A percentile compares a stretch with the other conserved stretches of the same genome.
These are phyloP conservation scores for Hyphodiscus hymeniophilus DNA, from an alignment of 495 filamentous ascomycete species.

Conservation along the genomic window DNA sequence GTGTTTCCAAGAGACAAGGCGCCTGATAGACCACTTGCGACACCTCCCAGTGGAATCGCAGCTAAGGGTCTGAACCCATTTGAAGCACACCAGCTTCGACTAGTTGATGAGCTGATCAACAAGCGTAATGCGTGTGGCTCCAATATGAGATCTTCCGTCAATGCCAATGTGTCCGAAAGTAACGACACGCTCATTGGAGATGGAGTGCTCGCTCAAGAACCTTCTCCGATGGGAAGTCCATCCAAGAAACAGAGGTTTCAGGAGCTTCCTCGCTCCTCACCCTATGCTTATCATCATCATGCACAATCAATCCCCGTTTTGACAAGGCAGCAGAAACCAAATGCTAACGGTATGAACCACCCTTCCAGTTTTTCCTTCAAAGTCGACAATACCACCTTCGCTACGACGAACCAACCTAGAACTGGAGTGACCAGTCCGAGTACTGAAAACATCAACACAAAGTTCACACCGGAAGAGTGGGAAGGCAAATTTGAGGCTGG, in stretches of 20 bases:
- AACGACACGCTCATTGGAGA: background rate
- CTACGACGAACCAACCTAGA: conserved; percentile 17
- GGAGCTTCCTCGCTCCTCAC: background rate
- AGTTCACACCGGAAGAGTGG: conserved; percentile 56
- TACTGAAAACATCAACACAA: conserved; percentile 70
- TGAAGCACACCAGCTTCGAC: conserved; percentile 24
- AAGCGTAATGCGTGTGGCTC: background rate
- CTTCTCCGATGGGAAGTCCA: conserved; percentile 8
- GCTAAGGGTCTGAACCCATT: conserved; percentile 17
- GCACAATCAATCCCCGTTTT: background rate
- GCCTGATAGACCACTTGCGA: background rate
- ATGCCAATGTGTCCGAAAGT: background rate
- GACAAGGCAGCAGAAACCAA: background rate
- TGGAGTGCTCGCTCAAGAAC: background rate
- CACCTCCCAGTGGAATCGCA: conserved; percentile 21
- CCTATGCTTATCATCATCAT: background rate
- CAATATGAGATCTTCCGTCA: background rate
- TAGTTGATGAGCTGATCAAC: conserved; percentile 22
- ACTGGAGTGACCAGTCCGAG: conserved; percentile 41
- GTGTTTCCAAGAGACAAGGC: background rate
- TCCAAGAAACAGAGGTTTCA: conserved; percentile 11
- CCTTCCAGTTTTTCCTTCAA: conserved; percentile 42
- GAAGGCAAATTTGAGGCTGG: conserved; percentile 41
- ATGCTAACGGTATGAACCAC: conserved; percentile 9
- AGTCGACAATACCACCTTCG: conserved; percentile 30